These are phyloP conservation scores for Echinosophora koreensis DNA, from an alignment of 306 rosid species.

Conservation along the genomic window DNA sequence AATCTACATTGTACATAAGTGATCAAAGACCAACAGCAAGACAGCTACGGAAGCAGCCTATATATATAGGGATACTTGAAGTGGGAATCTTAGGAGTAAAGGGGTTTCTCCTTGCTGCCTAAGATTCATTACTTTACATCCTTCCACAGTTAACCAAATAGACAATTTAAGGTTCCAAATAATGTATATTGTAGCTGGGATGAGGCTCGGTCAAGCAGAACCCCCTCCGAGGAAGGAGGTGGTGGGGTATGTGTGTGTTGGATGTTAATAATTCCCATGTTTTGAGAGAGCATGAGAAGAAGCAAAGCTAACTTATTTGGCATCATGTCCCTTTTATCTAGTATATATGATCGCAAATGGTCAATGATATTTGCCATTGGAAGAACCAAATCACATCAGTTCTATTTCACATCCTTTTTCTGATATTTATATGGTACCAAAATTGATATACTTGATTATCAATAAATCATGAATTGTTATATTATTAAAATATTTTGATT, in stretches of 20 bases:
- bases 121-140: slow-evolving; percentile 86
- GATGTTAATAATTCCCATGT: no score
- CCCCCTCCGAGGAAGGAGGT: slow-evolving; percentile 88
- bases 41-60: slow-evolving; percentile 86
- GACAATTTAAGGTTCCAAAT: slow-evolving; percentile 82
- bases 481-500: no score
- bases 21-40: slow-evolving; percentile 90
- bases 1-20: slow-evolving; percentile 78
- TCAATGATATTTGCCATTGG: no score
- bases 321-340: no score
- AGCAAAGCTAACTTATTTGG: no score
- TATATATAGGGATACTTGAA: slow-evolving; percentile 84
- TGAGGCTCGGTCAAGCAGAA: slow-evolving; percentile 84
- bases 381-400: no score
- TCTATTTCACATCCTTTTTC: no score
- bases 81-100: slow-evolving; percentile 84
- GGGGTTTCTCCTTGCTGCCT: slow-evolving; percentile 81
- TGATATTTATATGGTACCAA: no score
- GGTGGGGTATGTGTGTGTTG: slow-evolving; percentile 75
- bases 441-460: no score
- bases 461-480: no score
- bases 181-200: slow-evolving; percentile 74
- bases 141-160: slow-evolving; percentile 84
- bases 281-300: no score
- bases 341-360: no score